Base-by-base conservation (phyloP, 1,284 basidiomycete species). In the Moniliella sp. region DNA sequence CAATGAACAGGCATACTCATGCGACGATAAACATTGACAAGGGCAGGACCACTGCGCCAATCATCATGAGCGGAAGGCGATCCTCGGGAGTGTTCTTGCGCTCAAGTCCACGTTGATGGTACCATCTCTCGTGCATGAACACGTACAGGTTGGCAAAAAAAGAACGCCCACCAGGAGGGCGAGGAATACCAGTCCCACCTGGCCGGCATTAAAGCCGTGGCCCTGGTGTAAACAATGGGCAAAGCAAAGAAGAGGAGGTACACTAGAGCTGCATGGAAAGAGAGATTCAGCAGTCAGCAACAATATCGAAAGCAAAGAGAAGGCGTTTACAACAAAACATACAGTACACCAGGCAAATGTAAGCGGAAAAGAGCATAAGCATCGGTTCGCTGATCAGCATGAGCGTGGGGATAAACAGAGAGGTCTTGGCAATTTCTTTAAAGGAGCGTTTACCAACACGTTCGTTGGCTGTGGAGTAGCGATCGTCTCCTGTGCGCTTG, bases 271-370 rank as follows among this genome's bases (percentile, higher is more conserved):
- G n/a, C n/a, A n/a, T n/a, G n/a, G n/a, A n/a, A n/a, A n/a, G n/a
- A n/a, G n/a, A n/a, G n/a, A n/a, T n/a, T n/a, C n/a, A n/a, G n/a
- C n/a, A n/a, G n/a, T n/a, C n/a, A n/a, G n/a, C n/a, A n/a, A n/a
- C n/a, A n/a, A n/a, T n/a, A n/a, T n/a, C 34, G 17, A 5, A 34
- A 19, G 4, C 32, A 21, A 18, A n/a, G n/a, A n/a, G n/a, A n/a
- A n/a, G n/a, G 21, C 8, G n/a, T 9, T n/a, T 15, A 4, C 29
- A 10, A 23, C 7, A 29, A 15, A 43, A 32, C 9, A 34, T 21
- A 14, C 63, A 76, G 37, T 54, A 80, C 3, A 78, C 64, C 56
- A 86, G 83, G 0, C 78, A 77, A 3, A 42, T 30, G 42, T 42
- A 55, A 27, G 50, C 28, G 12, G 46, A 48, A 42, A 58, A 61